A percentile compares a stretch with the other conserved stretches of the same genome.
These are phyloP conservation scores for Daldinia loculata DNA, from an alignment of 495 filamentous ascomycete genomes.

Conservation along the genomic window DNA sequence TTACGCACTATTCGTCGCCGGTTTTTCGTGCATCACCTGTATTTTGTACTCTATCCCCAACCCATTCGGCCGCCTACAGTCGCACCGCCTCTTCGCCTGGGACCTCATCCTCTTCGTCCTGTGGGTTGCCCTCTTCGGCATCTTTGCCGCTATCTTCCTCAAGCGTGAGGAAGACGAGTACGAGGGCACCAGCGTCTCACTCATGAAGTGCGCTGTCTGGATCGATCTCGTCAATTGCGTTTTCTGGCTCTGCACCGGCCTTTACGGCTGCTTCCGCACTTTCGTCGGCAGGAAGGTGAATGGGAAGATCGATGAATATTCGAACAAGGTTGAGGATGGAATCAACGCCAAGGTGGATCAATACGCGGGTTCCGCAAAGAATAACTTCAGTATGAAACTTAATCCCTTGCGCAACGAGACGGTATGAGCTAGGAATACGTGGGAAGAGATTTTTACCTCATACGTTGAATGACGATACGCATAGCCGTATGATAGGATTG, in stretches of 20 bases:
- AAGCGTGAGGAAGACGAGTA: conserved; percentile 59
- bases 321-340: conserved; percentile 35
- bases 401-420: conserved; percentile 28
- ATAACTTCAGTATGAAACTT: conserved; percentile 35
- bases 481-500: background rate
- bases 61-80: conserved; percentile 39
- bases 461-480: conserved; percentile 8
- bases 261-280: conserved; percentile 47
- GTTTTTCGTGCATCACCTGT: conserved; percentile 46
- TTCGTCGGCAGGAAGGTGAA: conserved; percentile 48
- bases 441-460: background rate
- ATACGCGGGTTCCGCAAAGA: conserved; percentile 21
- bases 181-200: conserved; percentile 54
- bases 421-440: conserved; percentile 12
- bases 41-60: conserved; percentile 45
- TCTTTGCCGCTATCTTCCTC: conserved; percentile 76
- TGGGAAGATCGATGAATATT: conserved; percentile 41
- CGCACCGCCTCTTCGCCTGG: conserved; percentile 46
- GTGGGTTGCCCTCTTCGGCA: conserved; percentile 73
- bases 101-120: conserved; percentile 56
- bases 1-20: conserved; percentile 44
- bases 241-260: conserved; percentile 66
- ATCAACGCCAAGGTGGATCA: conserved; percentile 38
- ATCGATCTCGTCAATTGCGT: conserved; percentile 70
- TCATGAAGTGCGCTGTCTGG: conserved; percentile 79